Conservation (phyloP, 2,329 filamentous ascomycete species). For the Amauroascus niger region DNA sequence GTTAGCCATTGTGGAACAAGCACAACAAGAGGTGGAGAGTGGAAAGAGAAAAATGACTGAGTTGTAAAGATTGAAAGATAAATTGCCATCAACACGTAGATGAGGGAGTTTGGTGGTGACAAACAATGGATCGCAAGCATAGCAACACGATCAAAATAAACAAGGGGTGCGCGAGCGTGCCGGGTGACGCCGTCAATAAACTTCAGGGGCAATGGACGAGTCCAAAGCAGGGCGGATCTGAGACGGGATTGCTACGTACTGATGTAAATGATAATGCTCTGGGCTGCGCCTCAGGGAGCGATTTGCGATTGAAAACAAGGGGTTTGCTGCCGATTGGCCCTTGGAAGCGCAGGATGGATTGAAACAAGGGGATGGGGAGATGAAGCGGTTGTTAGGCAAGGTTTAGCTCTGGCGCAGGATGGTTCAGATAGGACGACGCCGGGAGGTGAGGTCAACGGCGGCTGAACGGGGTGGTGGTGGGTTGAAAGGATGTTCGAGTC, state of each 20-base stretch:
- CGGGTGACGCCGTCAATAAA: neutral
- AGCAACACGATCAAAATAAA: conserved; percentile 21
- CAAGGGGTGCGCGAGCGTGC: neutral
- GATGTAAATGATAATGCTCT: neutral
- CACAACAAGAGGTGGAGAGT: neutral
- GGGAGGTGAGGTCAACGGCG: neutral
- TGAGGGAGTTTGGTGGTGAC: neutral
- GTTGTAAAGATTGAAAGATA: too few relatives aligned
- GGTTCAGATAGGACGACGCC: too few relatives aligned
- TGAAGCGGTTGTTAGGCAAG: neutral
- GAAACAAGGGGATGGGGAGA: neutral
- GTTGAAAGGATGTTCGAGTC: neutral
- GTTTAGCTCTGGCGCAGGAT: neutral
- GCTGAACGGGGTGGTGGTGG: neutral
- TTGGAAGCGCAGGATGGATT: neutral
- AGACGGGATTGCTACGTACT: conserved; percentile 6
- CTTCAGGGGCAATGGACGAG: neutral
- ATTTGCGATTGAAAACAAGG: neutral
- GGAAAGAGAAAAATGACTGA: neutral
- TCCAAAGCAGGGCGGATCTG: neutral
- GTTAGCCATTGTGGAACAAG: conserved; percentile 2
- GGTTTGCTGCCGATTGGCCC: neutral
- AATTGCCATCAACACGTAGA: too few relatives aligned
- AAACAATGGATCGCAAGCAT: conserved; percentile 13
- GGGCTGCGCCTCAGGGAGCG: neutral